Percentiles rank a stretch among this genome's conserved stretches.
Evolutionary conservation across 495 filamentous ascomycete genomes (phyloP).

Genomic region (Xylaria venustula): DNA sequence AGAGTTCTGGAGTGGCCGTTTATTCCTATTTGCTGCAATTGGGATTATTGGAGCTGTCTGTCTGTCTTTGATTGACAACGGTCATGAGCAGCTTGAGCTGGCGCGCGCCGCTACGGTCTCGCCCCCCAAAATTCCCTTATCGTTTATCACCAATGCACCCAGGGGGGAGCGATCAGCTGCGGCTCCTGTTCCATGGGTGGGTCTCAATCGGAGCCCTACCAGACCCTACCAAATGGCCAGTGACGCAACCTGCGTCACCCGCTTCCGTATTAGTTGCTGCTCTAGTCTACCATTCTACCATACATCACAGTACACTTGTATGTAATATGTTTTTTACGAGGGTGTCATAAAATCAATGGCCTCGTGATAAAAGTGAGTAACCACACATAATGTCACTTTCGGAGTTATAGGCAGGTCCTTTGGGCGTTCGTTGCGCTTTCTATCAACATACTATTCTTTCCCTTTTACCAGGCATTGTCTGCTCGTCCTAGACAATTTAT

Average conservation of each 20-base stretch:
- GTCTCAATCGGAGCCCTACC: not conserved
- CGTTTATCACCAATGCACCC: not conserved
- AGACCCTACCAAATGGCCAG: not conserved
- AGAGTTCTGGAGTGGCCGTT: not conserved
- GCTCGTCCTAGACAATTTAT: not conserved
- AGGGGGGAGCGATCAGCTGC: not conserved
- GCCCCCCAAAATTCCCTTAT: not conserved
- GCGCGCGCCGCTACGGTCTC: not conserved
- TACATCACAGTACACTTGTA: no score
- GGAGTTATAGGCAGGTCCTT: not conserved
- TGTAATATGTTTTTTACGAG: not conserved
- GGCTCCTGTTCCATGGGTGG: not conserved
- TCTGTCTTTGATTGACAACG: no score
- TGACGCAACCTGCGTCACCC: slow-evolving; percentile 8
- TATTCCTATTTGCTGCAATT: no score
- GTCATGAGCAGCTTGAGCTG: not conserved
- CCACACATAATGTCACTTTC: not conserved
- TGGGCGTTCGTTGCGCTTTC: not conserved
- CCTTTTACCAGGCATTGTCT: not conserved
- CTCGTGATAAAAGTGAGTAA: not conserved
- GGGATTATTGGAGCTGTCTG: no score
- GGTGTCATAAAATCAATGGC: not conserved
- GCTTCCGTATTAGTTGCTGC: not conserved
- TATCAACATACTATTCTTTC: not conserved
- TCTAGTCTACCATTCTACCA: not conserved